These are phyloP conservation scores for Paraconiothyrium brasiliense DNA, from an alignment of 2,329 filamentous ascomycete species.

Conservation along the genomic window DNA sequence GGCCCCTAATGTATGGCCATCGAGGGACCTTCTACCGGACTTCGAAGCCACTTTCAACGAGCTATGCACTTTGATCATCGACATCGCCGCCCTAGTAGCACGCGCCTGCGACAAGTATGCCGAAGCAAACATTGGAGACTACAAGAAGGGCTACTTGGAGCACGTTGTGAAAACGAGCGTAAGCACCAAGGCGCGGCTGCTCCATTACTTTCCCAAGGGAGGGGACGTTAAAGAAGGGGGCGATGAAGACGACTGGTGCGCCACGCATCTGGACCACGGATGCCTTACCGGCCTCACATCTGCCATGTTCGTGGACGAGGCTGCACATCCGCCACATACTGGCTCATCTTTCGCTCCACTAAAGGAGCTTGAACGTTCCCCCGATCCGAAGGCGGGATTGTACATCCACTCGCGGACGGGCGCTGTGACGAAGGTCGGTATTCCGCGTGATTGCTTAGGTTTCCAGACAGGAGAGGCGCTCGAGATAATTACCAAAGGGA, in stretches of 20 bases:
- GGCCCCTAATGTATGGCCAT: conserved; percentile 88
- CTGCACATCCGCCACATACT: conserved; percentile 48
- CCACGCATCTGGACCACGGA: conserved; percentile 88
- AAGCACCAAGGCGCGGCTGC: conserved; percentile 87
- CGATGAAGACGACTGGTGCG: conserved; percentile 93
- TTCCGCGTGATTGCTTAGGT: conserved; percentile 88
- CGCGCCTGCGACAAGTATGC: conserved; percentile 90
- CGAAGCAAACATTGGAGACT: conserved; percentile 77
- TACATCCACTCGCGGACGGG: conserved; percentile 91
- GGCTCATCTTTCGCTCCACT: conserved; percentile 60
- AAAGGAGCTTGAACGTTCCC: conserved; percentile 76
- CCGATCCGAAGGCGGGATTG: conserved; percentile 86
- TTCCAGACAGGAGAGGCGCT: conserved; percentile 96
- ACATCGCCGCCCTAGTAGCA: conserved; percentile 87
- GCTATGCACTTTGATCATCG: conserved; percentile 86
- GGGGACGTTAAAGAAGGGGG: conserved; percentile 32
- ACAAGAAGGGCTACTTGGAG: conserved; percentile 82
- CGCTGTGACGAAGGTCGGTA: conserved; percentile 86
- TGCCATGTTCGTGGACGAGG: conserved; percentile 95
- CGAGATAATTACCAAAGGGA: conserved; percentile 88
- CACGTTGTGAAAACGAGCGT: conserved; percentile 84
- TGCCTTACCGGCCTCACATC: conserved; percentile 93
- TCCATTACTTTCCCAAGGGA: conserved; percentile 82
- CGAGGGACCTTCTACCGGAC: conserved; percentile 72
- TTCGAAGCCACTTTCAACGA: conserved; percentile 78